Evolutionary conservation across 192 early-diverging fungal genomes (phyloP).

Genomic region (Oehlia diaphana): DNA sequence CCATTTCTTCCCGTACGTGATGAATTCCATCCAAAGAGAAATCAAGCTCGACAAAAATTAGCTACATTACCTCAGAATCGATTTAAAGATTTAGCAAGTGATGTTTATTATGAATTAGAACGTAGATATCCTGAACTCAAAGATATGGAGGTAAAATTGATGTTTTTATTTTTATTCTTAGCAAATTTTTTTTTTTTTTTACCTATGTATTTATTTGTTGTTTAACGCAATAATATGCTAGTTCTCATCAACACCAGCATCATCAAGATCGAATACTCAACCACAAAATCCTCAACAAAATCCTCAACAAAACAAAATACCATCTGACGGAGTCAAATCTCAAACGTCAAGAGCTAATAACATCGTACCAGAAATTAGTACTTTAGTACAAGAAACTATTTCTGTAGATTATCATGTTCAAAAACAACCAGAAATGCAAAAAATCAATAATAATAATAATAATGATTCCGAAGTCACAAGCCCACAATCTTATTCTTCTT

Average conservation of each 20-base stretch:
- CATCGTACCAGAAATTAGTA: constrained; percentile 26
- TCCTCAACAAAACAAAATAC: not conserved
- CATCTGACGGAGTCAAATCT: constrained; percentile 6
- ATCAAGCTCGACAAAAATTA: constrained; percentile 95
- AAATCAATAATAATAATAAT: not conserved
- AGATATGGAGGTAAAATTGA: constrained; percentile 41
- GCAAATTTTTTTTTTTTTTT: not conserved
- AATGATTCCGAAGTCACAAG: not conserved
- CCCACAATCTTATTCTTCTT: not conserved
- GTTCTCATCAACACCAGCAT: no score
- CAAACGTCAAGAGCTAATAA: constrained; percentile 22
- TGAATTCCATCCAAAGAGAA: constrained; percentile 93
- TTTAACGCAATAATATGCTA: no score
- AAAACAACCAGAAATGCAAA: constrained; percentile 26
- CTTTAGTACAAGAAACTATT: constrained; percentile 20
- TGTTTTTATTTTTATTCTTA: constrained; percentile 17
- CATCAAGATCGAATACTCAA: no score
- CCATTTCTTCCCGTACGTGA: constrained; percentile 82
- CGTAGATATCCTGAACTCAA: constrained; percentile 58
- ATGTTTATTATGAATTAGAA: constrained; percentile 78
- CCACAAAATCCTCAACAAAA: no score
- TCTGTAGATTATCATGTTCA: constrained; percentile 12
- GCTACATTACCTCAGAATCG: constrained; percentile 83
- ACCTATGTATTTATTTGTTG: no score
- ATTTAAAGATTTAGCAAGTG: constrained; percentile 91